Conservation (phyloP, 805 yeast species). For the Barnettozyma siamensis region DNA sequence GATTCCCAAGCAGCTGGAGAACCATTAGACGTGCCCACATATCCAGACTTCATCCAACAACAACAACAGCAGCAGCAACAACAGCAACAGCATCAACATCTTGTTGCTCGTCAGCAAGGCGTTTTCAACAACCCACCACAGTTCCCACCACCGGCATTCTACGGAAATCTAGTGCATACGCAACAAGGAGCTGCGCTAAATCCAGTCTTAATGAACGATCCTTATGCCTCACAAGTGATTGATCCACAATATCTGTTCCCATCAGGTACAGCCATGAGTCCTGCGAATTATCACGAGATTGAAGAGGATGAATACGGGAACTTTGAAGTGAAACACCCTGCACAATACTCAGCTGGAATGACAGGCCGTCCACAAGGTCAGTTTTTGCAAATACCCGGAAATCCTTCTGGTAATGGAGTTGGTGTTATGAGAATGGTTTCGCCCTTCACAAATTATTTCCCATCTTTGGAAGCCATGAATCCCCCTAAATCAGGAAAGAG, state of each 20-base stretch:
- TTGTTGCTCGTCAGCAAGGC: background rate
- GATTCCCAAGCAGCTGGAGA: constrained; percentile 18
- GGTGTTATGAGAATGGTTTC: constrained; percentile 8
- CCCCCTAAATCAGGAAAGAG: constrained; percentile 20
- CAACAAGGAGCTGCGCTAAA: background rate
- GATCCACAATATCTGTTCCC: constrained; percentile 5
- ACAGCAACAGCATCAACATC: too few species aligned
- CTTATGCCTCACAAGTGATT: constrained; percentile 3
- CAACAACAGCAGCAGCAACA: too few species aligned
- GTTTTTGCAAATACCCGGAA: background rate
- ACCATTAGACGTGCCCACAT: constrained; percentile 1
- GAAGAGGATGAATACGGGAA: constrained; percentile 13
- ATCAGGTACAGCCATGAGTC: background rate
- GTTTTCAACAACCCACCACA: background rate
- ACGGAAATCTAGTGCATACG: background rate
- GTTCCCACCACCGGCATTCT: constrained; percentile 5
- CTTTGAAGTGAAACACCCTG: constrained; percentile 5
- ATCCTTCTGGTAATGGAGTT: background rate
- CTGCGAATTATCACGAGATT: background rate
- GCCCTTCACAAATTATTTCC: constrained; percentile 23
- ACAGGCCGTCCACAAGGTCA: background rate
- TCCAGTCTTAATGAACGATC: constrained; percentile 1
- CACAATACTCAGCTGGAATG: background rate
- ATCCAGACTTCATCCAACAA: too few species aligned
- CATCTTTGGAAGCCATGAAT: constrained; percentile 25